A percentile compares a stretch with the other conserved stretches of the same genome.
phyloP scores from a whole-genome alignment of 1,284 basidiomycete genomes.

The Trichosporon sp. region DNA sequence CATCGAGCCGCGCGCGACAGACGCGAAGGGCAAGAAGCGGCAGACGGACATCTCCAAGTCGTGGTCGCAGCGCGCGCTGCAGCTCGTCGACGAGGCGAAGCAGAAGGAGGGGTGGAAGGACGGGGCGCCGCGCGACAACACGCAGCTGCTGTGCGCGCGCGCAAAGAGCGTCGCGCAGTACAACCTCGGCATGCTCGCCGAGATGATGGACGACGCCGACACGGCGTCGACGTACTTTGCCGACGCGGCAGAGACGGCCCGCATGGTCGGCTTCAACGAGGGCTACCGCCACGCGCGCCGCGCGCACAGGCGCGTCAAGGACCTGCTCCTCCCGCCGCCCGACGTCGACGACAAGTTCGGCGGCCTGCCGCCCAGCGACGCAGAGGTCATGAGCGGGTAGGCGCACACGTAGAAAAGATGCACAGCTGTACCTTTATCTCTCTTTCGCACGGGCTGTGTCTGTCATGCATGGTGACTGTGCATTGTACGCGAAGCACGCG shows the following conservation, averaged over 20 bases:
- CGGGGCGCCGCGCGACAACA: conserved; percentile 19
- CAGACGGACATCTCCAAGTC: conserved; percentile 14
- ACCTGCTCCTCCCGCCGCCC: neutral
- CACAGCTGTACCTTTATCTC: neutral
- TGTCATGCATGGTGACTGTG: neutral
- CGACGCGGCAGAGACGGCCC: neutral
- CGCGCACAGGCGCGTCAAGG: neutral
- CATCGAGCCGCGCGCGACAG: conserved; percentile 33
- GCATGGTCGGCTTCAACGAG: neutral
- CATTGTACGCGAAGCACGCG: no score
- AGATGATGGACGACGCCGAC: conserved; percentile 15
- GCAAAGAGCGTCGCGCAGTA: conserved; percentile 41
- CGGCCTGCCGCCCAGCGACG: neutral
- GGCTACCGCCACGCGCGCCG: neutral
- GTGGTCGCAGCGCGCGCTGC: conserved; percentile 44
- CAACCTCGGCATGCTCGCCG: conserved; percentile 47
- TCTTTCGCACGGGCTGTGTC: neutral
- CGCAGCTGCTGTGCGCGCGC: conserved; percentile 31
- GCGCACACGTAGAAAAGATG: neutral
- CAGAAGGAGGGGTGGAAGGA: conserved; percentile 20
- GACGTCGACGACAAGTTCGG: neutral
- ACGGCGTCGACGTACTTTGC: neutral
- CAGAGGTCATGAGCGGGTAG: neutral
- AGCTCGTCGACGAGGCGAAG: conserved; percentile 37
- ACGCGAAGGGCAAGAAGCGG: conserved; percentile 37